phyloP scores from a whole-genome alignment of 805 yeast genomes.

The Martiniozyma abietophila region DNA sequence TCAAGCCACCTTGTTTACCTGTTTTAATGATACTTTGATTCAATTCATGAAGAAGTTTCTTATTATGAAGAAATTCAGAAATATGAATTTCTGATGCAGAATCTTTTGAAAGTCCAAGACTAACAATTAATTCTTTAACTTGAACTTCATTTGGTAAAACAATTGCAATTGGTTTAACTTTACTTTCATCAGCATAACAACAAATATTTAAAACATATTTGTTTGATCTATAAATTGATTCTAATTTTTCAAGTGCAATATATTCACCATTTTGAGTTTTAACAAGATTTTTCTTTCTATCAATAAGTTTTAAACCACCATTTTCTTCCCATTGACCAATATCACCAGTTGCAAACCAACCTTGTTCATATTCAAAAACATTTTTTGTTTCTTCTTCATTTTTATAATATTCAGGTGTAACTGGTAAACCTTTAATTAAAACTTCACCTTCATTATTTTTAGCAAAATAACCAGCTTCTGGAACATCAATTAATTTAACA shows the following conservation, averaged over 20 bases:
- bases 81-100: slow-evolving; percentile 31
- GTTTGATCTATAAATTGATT: slow-evolving; percentile 82
- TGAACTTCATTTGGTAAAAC: slow-evolving; percentile 71
- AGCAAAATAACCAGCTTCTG: slow-evolving; percentile 86
- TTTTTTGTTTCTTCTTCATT: slow-evolving; percentile 72
- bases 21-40: slow-evolving; percentile 56
- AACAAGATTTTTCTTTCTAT: slow-evolving; percentile 91
- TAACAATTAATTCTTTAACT: slow-evolving; percentile 50
- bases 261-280: slow-evolving; percentile 97
- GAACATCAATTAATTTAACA: slow-evolving; percentile 81
- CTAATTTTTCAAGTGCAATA: slow-evolving; percentile 92
- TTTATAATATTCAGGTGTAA: slow-evolving; percentile 69
- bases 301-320: slow-evolving; percentile 79
- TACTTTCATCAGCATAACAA: slow-evolving; percentile 82
- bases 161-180: slow-evolving; percentile 89
- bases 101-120: slow-evolving; percentile 39
- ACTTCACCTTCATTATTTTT: slow-evolving; percentile 91
- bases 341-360: slow-evolving; percentile 97
- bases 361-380: slow-evolving; percentile 67
- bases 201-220: slow-evolving; percentile 71
- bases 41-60: slow-evolving; percentile 45
- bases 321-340: slow-evolving; percentile 84
- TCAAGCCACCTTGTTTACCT: slow-evolving; percentile 72
- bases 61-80: slow-evolving; percentile 43
- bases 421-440: slow-evolving; percentile 64